phyloP scores from a whole-genome alignment of 257 asterid species.

The Striga asiatica region DNA sequence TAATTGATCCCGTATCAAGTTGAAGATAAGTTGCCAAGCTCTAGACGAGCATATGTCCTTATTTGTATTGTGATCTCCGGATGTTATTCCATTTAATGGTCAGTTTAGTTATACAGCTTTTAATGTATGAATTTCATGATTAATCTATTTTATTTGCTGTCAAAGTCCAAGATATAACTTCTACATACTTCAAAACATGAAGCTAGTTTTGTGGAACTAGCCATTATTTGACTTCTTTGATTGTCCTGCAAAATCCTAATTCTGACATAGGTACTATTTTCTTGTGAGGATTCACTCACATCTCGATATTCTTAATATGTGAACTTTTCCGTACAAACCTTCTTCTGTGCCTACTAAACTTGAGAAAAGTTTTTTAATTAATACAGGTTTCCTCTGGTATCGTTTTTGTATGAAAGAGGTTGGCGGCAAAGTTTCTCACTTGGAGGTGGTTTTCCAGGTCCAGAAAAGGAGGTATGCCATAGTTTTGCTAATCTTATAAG shows the following conservation, averaged over 20 bases:
- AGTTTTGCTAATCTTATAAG: background rate
- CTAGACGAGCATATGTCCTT: too few relatives aligned
- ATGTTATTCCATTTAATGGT: too few relatives aligned
- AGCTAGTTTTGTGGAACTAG: background rate
- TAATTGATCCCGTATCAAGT: too few relatives aligned
- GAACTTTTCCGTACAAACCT: background rate
- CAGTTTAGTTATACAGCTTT: too few relatives aligned
- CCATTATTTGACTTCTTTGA: background rate
- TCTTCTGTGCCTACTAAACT: conserved; percentile 7
- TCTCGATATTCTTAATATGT: background rate
- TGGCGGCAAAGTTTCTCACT: conserved; percentile 74
- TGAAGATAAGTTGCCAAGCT: too few relatives aligned
- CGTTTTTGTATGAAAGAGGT: conserved; percentile 85
- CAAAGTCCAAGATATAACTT: too few relatives aligned
- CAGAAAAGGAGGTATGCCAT: conserved; percentile 60
- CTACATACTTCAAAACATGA: background rate
- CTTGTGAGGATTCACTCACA: background rate
- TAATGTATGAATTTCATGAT: too few relatives aligned
- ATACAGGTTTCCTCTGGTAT: conserved; percentile 53
- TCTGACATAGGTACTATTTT: background rate
- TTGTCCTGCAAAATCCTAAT: background rate
- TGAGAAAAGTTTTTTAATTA: background rate
- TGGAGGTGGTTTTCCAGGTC: conserved; percentile 90
- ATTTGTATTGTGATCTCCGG: too few relatives aligned
- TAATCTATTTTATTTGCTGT: too few relatives aligned